Percentiles rank a stretch among this genome's conserved stretches.
These are phyloP conservation scores for Aspergillus bombycis DNA, from an alignment of 2,329 filamentous ascomycete species.

Conservation along the genomic window DNA sequence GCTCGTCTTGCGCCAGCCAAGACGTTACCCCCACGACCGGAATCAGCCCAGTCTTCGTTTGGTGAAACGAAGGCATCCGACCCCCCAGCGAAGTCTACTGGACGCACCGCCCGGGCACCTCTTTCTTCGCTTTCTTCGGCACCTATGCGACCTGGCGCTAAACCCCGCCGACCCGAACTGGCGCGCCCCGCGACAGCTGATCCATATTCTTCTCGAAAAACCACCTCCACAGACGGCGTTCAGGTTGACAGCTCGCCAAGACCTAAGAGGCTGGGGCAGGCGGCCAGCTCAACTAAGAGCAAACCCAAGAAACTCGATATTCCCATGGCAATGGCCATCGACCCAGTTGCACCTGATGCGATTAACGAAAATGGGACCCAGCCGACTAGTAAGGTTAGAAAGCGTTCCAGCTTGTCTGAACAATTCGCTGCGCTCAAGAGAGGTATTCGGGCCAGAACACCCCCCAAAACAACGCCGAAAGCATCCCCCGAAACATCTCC, in stretches of 20 bases:
- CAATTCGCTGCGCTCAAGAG: neutral
- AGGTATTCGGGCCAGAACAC: neutral
- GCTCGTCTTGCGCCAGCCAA: conserved; percentile 48
- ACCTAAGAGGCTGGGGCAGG: neutral
- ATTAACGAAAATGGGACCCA: neutral
- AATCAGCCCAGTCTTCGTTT: conserved; percentile 59
- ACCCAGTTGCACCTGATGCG: neutral
- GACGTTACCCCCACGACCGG: conserved; percentile 56
- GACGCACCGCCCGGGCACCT: conserved; percentile 37
- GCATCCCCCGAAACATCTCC: neutral
- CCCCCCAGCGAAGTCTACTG: conserved; percentile 36
- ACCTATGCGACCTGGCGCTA: conserved; percentile 55
- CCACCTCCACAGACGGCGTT: neutral
- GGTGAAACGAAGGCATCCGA: conserved; percentile 43
- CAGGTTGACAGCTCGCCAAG: neutral
- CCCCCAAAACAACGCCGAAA: neutral
- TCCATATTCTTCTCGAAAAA: conserved; percentile 38
- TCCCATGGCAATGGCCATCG: neutral
- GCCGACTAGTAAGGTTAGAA: neutral
- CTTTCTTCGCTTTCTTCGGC: conserved; percentile 59
- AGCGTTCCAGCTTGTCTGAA: neutral
- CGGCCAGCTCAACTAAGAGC: neutral
- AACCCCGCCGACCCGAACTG: conserved; percentile 42
- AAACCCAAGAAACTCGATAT: neutral
- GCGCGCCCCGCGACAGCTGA: conserved; percentile 40